Evolutionary conservation across 2,329 filamentous ascomycete genomes (phyloP), one percentile per base, ranked within the genome.

Genomic region (Phialophora expanda): DNA sequence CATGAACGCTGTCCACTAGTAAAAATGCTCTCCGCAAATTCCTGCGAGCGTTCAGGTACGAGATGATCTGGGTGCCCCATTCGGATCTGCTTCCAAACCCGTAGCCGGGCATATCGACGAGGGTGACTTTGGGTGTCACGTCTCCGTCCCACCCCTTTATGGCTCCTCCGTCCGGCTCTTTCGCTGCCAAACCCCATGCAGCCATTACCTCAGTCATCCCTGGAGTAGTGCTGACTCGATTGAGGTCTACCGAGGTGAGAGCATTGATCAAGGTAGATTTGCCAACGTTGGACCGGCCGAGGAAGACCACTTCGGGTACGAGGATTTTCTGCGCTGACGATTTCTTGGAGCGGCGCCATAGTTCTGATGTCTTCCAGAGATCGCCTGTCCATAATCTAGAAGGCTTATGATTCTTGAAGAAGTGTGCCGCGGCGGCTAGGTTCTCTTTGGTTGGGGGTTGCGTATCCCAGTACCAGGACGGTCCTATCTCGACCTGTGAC

Each of bases 61-160:
- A 90, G 79, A 90, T 81, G 66, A 90, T 89, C 75, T 90, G 86
- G 26, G 76, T 74, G 0, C 89, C 89, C 88, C 89, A 91, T 71
- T 86, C 84, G 8, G 80, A 75, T 38, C 83, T 77, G 72, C 85
- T 87, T 1, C 84, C 87, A 64, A 85, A 83, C 3, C 89, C 89
- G 73, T 91, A 91, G 0, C 89, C 89, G 0, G 89, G 89, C 84
- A 89, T 89, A 75, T 92, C 89, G 22, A 91, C 80, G 38, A 92
- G 81, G 0, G 88, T 83, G 30, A 90, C 73, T 69, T 79, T 82
- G 20, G 76, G 74, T 65, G 80, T 75, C 60, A 79, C 65, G 30
- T 72, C 68, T 34, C 70, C 71, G 41, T 66, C 63, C 59, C 60
- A 68, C 26, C 68, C 69, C 66, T 75, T 62, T 74, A 76, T 62